Base-by-base conservation (phyloP, 1,284 basidiomycete genomes). In the Pyrrhoderma noxium region DNA sequence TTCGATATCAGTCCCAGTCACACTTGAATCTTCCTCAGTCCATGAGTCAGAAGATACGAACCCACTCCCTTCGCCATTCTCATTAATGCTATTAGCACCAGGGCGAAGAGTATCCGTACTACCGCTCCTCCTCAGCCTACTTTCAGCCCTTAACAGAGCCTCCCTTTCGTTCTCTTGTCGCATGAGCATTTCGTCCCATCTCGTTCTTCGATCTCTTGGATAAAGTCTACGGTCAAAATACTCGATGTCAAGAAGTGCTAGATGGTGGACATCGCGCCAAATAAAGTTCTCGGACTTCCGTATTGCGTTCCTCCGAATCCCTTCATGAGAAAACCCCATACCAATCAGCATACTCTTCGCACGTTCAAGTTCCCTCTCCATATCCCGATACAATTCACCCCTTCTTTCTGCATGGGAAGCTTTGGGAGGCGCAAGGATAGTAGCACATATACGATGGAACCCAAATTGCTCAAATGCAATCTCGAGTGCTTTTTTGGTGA, bases 161-260 rank as follows among this genome's bases (percentile, higher is more conserved):
- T 57, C 58, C 16, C 39, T 27, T 48, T 60, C 58, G n/a, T 49
- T 39, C 27, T 56, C 50, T 36, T 60, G 58, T 14, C 58, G 51
- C 16, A 47, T 45, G 38, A 60, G 49, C 52, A 60, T 52, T 31
- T 58, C 54, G 38, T 60, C 58, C 57, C 57, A 60, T 8, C 56
- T 51, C 11, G 53, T 55, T 21, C 48, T 41, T 14, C 5, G n/a
- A 22, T n/a, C 25, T 14, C 16, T 8, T n/a, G 8, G 25, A n/a
- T 18, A 22, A 27, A 13, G 19, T 22, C 21, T 13, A 2, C 23
- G 25, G 19, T 8, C 19, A 8, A 49, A 31, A 56, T 57, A 60
- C 39, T 58, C 57, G 3, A 52, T 54, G 27, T 60, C 58, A 21
- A 60, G 57, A 49, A 60, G 51, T 0, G 49, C 55, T 19, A 60